Evolutionary conservation across 805 yeast species (phyloP).

Genomic region (Starmerella bombicola): DNA sequence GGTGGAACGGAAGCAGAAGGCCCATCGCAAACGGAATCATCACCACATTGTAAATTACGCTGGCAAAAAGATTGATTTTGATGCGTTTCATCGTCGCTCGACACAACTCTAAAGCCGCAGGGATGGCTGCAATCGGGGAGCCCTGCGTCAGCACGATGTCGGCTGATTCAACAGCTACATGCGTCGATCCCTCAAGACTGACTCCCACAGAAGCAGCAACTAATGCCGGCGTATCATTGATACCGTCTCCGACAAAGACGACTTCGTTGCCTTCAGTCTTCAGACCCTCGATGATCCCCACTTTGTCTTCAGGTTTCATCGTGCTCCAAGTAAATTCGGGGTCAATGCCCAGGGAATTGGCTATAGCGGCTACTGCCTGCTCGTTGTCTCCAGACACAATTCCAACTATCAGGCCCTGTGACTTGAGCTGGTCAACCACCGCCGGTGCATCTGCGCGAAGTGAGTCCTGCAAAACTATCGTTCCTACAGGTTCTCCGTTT

Average conservation of each 20-base stretch:
- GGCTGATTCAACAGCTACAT: slow-evolving; percentile 94
- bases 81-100: slow-evolving; percentile 59
- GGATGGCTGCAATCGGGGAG: slow-evolving; percentile 30
- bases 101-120: slow-evolving; percentile 54
- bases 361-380: slow-evolving; percentile 51
- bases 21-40: slow-evolving; percentile 98
- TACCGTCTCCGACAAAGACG: slow-evolving; percentile 94
- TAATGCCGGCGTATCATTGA: slow-evolving; percentile 94
- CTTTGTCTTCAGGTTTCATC: slow-evolving; percentile 66
- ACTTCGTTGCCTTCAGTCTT: slow-evolving; percentile 43
- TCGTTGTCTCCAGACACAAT: slow-evolving; percentile 83
- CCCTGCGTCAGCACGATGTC: slow-evolving; percentile 57
- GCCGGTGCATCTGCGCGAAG: slow-evolving; percentile 52
- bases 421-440: slow-evolving; percentile 44
- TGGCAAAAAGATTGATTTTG: slow-evolving; percentile 74
- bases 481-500: slow-evolving; percentile 49
- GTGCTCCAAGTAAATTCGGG: slow-evolving; percentile 55
- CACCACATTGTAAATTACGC: slow-evolving; percentile 65
- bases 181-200: slow-evolving; percentile 86
- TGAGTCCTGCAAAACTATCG: slow-evolving; percentile 52
- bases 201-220: slow-evolving; percentile 81
- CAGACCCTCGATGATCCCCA: slow-evolving; percentile 40
- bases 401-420: slow-evolving; percentile 50
- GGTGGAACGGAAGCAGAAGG: slow-evolving; percentile 59
- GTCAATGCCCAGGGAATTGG: slow-evolving; percentile 54